These are phyloP conservation scores for Tulasnella sp. DNA, from an alignment of 768 basidiomycete genomes.

Conservation along the genomic window DNA sequence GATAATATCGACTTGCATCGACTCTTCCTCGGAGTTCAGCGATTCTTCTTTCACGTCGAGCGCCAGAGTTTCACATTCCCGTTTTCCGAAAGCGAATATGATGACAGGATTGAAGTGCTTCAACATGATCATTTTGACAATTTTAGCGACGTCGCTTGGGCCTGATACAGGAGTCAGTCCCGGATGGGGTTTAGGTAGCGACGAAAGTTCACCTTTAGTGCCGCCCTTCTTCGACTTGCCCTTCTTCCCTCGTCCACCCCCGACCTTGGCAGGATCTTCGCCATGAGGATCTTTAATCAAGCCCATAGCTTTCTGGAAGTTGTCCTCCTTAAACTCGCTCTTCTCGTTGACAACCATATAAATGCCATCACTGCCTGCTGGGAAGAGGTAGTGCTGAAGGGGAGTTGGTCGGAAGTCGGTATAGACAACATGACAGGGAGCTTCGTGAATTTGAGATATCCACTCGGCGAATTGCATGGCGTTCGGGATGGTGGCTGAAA, in stretches of 20 bases:
- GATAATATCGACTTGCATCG: slow-evolving; percentile 77
- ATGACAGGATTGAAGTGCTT: slow-evolving; percentile 99
- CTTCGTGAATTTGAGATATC: slow-evolving; percentile 96
- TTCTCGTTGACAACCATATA: slow-evolving; percentile 99
- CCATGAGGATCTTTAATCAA: slow-evolving; percentile 78
- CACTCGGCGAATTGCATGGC: slow-evolving; percentile 99
- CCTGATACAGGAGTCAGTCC: slow-evolving; percentile 45
- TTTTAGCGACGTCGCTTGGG: slow-evolving; percentile 91
- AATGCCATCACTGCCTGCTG: slow-evolving; percentile 93
- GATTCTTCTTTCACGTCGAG: slow-evolving; percentile 92
- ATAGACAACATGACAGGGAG: slow-evolving; percentile 98
- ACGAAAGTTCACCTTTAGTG: slow-evolving; percentile 65
- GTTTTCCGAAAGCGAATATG: slow-evolving; percentile 96
- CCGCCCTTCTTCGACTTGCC: slow-evolving; percentile 95
- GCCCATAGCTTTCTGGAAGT: slow-evolving; percentile 97
- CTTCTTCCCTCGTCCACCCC: slow-evolving; percentile 78
- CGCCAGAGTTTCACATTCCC: slow-evolving; percentile 93
- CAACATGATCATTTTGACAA: slow-evolving; percentile 96
- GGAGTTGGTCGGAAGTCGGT: slow-evolving; percentile 99
- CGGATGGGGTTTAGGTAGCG: not conserved
- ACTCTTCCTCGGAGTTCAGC: slow-evolving; percentile 90
- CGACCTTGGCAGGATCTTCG: slow-evolving; percentile 88
- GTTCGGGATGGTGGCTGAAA: slow-evolving; percentile 98
- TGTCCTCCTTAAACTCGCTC: slow-evolving; percentile 94
- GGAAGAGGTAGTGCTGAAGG: slow-evolving; percentile 96